phyloP scores from a whole-genome alignment of 73 alveolate genomes.

The Blepharisma japonicum region DNA sequence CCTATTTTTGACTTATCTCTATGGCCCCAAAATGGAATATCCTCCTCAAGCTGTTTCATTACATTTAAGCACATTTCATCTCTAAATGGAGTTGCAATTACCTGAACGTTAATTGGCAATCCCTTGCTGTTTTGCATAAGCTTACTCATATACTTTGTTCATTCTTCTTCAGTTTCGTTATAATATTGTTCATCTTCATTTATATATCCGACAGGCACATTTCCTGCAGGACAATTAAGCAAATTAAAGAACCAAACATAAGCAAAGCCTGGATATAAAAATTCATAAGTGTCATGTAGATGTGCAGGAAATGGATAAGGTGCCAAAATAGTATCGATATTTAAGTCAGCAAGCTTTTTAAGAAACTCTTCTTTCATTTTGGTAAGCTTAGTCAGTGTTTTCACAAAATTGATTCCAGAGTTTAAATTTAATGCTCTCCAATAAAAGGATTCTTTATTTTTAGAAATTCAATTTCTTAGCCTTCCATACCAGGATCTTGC shows the following conservation, averaged over 20 bases:
- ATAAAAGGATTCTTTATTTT: too few species aligned
- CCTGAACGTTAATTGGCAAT: conserved; percentile 61
- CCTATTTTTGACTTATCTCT: background rate
- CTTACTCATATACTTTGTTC: conserved; percentile 22
- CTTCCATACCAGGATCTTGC: too few species aligned
- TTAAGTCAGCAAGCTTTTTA: too few species aligned
- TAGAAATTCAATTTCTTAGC: too few species aligned
- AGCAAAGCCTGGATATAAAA: background rate
- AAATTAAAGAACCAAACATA: background rate
- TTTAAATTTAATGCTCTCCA: too few species aligned
- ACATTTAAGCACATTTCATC: conserved; percentile 62
- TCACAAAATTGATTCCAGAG: too few species aligned
- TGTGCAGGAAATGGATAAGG: conserved; percentile 27
- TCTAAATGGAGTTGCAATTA: conserved; percentile 46
- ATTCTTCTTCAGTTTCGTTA: background rate
- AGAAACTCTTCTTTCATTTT: too few species aligned
- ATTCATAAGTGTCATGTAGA: conserved; percentile 4
- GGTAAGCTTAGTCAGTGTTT: too few species aligned
- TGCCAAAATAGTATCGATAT: background rate
- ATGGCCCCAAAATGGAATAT: conserved; percentile 31
- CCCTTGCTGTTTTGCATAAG: conserved; percentile 52
- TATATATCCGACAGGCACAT: background rate
- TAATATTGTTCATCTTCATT: background rate
- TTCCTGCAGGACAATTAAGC: conserved; percentile 7
- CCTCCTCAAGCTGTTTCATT: conserved; percentile 57